Base-by-base conservation (phyloP, 257 asterid species). In the Forsythia viridissima region DNA sequence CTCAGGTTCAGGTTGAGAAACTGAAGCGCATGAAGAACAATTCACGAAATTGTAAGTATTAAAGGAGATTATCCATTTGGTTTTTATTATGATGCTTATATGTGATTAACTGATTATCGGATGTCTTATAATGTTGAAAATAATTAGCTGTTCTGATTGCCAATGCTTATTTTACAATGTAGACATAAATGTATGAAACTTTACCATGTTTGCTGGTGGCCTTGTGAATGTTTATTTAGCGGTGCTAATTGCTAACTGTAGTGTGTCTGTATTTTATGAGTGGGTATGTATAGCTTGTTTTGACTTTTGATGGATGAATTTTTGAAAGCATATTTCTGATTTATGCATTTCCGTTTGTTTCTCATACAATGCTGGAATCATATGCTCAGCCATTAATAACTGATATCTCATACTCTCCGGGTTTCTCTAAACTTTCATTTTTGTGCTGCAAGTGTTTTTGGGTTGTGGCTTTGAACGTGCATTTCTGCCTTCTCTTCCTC, bases 1-100 rank as follows among this genome's bases (percentile, higher is more conserved):
- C 96, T 40, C 97, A 91, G 82, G 82, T 92, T 73, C 92, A 87
- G 73, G 84, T 92, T 21, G 92, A 92, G 78, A 90, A 87, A 87
- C 86, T 91, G 46, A 93, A 91, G 81, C 90, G 91, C 18, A 67
- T 74, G 0, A 88, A 89, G 78, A 83, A 24, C 79, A 85, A 80
- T 75, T 87, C 88, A 5, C 82, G 84, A 30, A 80, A 84, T 77
- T 86, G 96, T 93, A 86, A 85, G 92, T 73, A 18, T 72, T 63
- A 1, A 41, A 38, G 61, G 2, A 6, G 38, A 74, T 55, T 3
- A 37, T 71, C 57, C 5, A 51, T 21, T 74, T 13, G n/a, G 67
- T 75, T 16, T 71, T 67, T 9, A 9, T 8, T n/a, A 71, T 77
- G 51, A 73, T 41, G 52, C 43, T 73, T 48, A 71, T 79, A 61